phyloP scores from a whole-genome alignment of 768 basidiomycete species.

The Tulasnella sp. region DNA sequence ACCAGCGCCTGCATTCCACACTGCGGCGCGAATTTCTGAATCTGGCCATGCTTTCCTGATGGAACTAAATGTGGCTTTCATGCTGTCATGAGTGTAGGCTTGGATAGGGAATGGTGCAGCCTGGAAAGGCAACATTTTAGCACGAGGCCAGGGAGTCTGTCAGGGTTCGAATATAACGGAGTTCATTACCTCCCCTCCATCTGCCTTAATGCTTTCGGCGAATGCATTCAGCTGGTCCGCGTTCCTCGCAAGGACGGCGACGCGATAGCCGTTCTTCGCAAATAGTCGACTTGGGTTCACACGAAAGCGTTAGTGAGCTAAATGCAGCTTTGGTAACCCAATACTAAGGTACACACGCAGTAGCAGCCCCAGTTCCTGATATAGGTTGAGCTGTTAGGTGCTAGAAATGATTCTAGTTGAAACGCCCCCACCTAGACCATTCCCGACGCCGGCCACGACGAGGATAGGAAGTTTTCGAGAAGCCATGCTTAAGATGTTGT shows the following conservation, averaged over 20 bases:
- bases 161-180: background rate
- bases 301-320: background rate
- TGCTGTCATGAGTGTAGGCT: conserved; percentile 37
- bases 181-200: conserved; percentile 55
- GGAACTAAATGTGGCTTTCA: conserved; percentile 48
- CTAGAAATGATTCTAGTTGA: background rate
- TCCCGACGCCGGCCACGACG: conserved; percentile 54
- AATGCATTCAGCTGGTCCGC: conserved; percentile 49
- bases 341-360: conserved; percentile 37
- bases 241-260: conserved; percentile 63
- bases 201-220: conserved; percentile 50
- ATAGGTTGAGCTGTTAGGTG: conserved; percentile 24
- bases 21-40: conserved; percentile 53
- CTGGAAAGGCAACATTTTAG: conserved; percentile 37
- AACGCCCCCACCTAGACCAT: conserved; percentile 35
- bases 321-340: background rate
- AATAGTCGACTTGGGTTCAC: conserved; percentile 33
- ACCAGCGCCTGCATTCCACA: conserved; percentile 59
- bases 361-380: conserved; percentile 41
- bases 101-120: conserved; percentile 55
- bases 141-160: background rate
- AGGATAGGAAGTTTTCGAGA: conserved; percentile 45
- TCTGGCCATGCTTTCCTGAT: conserved; percentile 49
- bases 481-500: background rate
- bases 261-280: conserved; percentile 51